These are phyloP conservation scores for Xerocomellus dryophilus DNA, from an alignment of 768 basidiomycete genomes.

Conservation along the genomic window DNA sequence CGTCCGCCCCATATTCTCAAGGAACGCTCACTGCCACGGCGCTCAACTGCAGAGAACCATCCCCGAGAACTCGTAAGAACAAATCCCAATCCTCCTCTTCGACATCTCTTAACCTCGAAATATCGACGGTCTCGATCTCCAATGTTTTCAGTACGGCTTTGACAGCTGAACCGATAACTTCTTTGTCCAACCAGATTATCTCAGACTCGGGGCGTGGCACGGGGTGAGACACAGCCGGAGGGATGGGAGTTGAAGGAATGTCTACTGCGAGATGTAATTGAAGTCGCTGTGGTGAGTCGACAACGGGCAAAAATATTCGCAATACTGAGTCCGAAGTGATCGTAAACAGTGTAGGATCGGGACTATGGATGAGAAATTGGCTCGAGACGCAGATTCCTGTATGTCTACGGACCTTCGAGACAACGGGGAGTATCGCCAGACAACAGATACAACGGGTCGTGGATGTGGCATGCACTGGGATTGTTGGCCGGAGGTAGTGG, in stretches of 20 bases:
- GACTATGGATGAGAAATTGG: constrained; percentile 39
- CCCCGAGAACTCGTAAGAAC: constrained; percentile 66
- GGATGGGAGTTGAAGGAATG: constrained; percentile 55
- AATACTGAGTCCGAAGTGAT: constrained; percentile 79
- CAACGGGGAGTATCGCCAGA: constrained; percentile 69
- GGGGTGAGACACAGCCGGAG: constrained; percentile 34
- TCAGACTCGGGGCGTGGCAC: constrained; percentile 38
- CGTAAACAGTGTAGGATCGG: constrained; percentile 78
- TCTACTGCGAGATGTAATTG: constrained; percentile 84
- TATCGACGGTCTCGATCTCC: constrained; percentile 3
- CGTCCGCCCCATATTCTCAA: not conserved
- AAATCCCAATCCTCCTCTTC: constrained; percentile 76
- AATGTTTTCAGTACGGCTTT: constrained; percentile 40
- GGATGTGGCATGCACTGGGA: constrained; percentile 72
- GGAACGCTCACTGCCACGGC: constrained; percentile 62
- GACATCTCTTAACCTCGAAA: constrained; percentile 56
- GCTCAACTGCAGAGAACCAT: constrained; percentile 71
- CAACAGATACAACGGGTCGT: constrained; percentile 62
- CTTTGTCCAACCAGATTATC: constrained; percentile 70
- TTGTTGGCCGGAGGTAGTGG: constrained; percentile 67
- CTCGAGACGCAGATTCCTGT: not conserved
- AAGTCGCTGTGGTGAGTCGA: constrained; percentile 80
- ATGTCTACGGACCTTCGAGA: constrained; percentile 55
- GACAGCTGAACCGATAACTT: constrained; percentile 50
- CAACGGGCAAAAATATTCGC: constrained; percentile 82